phyloP scores from a whole-genome alignment of 208 protist species.

The Trypanosoma vivax region DNA sequence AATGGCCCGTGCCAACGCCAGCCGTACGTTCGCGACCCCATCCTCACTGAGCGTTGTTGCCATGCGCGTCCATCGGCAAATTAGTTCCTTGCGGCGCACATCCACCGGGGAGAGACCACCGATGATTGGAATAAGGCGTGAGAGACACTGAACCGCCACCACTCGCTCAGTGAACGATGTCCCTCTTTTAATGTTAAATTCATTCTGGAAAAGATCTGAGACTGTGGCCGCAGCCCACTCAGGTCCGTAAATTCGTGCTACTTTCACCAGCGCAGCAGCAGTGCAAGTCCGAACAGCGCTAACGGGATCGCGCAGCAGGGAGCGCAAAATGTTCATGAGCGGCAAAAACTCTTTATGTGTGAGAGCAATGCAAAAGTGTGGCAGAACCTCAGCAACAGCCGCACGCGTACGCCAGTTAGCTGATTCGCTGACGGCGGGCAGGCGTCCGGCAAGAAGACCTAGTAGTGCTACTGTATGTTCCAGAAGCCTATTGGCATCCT shows the following conservation, averaged over 20 bases:
- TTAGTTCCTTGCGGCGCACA: constrained; percentile 35
- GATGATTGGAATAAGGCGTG: constrained; percentile 47
- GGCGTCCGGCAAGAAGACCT: constrained; percentile 33
- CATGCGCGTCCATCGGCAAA: constrained; percentile 37
- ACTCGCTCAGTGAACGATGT: constrained; percentile 46
- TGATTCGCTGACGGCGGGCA: constrained; percentile 45
- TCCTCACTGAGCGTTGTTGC: constrained; percentile 38
- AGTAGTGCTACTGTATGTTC: too few species aligned
- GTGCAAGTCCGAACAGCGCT: constrained; percentile 52
- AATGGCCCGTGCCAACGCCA: constrained; percentile 43
- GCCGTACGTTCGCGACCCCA: constrained; percentile 63
- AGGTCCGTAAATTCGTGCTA: constrained; percentile 43
- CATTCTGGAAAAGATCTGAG: constrained; percentile 43
- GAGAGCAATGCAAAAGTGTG: constrained; percentile 42
- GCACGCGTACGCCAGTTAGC: constrained; percentile 72
- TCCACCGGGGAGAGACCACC: constrained; percentile 34
- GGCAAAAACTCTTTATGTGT: constrained; percentile 38
- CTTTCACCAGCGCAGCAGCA: constrained; percentile 32
- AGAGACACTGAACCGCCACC: constrained; percentile 49
- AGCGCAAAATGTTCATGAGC: constrained; percentile 37
- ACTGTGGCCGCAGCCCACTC: constrained; percentile 54
- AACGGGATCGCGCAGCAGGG: constrained; percentile 56
- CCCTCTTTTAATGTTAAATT: constrained; percentile 25
- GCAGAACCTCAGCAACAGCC: constrained; percentile 33
- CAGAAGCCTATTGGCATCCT: constrained; percentile 23